phyloP scores from a whole-genome alignment of 345 rosid genomes.

The Populus ilicifolia region DNA sequence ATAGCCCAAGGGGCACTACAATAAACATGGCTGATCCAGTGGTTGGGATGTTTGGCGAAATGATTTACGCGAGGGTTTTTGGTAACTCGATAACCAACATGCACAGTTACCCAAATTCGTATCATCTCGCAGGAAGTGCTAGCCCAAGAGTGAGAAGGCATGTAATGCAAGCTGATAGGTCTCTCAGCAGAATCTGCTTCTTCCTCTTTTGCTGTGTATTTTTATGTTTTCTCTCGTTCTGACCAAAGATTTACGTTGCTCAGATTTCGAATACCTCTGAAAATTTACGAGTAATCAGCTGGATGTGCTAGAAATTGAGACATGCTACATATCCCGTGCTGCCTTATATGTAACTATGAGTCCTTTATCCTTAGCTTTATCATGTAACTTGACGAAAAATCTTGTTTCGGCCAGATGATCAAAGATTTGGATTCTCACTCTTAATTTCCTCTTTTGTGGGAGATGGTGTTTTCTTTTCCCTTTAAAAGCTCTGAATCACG shows the following conservation, averaged over 20 bases:
- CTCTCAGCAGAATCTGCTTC: constrained; percentile 66
- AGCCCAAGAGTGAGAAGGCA: constrained; percentile 74
- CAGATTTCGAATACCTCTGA: not conserved
- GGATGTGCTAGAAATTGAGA: constrained; percentile 7
- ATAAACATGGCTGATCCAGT: constrained; percentile 40
- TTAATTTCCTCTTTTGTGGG: too few relatives aligned
- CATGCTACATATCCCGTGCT: constrained; percentile 7
- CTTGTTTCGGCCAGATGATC: not conserved
- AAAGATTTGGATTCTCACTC: too few relatives aligned
- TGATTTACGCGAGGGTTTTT: constrained; percentile 55
- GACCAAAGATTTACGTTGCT: constrained; percentile 8
- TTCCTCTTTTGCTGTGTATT: constrained; percentile 66
- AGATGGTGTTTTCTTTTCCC: too few relatives aligned
- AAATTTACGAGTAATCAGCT: not conserved
- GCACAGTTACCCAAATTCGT: constrained; percentile 48
- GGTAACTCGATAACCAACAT: constrained; percentile 48
- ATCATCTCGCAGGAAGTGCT: constrained; percentile 38
- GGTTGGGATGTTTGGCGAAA: constrained; percentile 65
- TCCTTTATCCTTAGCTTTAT: not conserved
- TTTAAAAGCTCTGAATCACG: not conserved
- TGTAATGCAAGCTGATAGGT: constrained; percentile 61
- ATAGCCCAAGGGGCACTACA: constrained; percentile 34
- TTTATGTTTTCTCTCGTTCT: constrained; percentile 72
- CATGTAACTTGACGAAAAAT: not conserved
- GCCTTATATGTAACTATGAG: constrained; percentile 10